These are phyloP conservation scores for Grigorovia jiainica DNA, from an alignment of 805 yeast species.

Conservation along the genomic window DNA sequence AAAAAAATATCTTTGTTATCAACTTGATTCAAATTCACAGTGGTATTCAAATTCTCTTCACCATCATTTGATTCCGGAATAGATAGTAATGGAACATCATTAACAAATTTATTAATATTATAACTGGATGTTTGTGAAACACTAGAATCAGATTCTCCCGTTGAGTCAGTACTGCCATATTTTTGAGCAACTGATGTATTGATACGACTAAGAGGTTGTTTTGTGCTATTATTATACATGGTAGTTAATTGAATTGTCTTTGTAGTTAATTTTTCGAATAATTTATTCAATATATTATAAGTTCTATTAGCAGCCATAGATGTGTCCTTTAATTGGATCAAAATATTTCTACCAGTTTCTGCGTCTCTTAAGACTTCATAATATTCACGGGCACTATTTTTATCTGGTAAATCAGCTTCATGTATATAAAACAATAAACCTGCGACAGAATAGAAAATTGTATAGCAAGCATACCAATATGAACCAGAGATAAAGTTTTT, in stretches of 20 bases:
- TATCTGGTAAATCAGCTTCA: conserved; percentile 36
- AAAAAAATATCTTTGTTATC: conserved; percentile 1
- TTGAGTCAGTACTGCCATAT: neutral
- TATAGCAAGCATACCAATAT: conserved; percentile 90
- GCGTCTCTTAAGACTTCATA: conserved; percentile 61
- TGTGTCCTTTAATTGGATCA: conserved; percentile 60
- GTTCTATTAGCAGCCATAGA: conserved; percentile 75
- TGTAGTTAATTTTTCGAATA: conserved; percentile 69
- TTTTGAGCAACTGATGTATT: neutral
- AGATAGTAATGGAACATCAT: conserved; percentile 1
- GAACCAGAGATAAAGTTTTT: conserved; percentile 71
- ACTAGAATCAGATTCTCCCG: neutral
- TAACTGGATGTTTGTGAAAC: neutral
- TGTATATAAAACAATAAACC: conserved; percentile 78
- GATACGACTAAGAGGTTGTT: neutral
- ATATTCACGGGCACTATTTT: conserved; percentile 41
- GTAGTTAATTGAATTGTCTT: conserved; percentile 46
- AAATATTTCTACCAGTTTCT: conserved; percentile 67
- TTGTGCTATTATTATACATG: conserved; percentile 7
- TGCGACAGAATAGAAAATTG: conserved; percentile 87
- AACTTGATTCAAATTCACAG: neutral
- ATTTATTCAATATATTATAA: conserved; percentile 66
- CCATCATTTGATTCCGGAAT: neutral
- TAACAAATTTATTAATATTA: conserved; percentile 2
- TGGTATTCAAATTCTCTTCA: neutral